Base-by-base conservation (phyloP, 495 filamentous ascomycete species). In the Articulospora tetracladia region DNA sequence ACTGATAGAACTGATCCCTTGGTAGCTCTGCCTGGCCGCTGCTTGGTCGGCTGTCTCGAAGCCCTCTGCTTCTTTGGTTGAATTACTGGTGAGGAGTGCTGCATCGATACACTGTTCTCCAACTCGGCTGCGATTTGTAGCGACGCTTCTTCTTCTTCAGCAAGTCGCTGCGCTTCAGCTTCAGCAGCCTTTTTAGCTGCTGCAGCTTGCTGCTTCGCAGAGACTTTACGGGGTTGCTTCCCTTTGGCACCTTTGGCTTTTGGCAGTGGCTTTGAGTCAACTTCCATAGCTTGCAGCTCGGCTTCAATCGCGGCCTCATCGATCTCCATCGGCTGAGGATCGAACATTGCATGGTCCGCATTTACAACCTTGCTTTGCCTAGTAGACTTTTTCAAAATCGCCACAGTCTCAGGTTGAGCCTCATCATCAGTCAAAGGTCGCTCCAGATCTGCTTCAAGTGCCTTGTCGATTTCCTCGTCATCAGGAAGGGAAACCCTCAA, bases 391-490 rank as follows among this genome's bases (percentile, higher is more conserved):
- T 63, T 54, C 22, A 44, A 17, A 1, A 27, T 26, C 1, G 19
- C 19, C n/a, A 50, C 22, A 12, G 27, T 53, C 39, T 44, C 39
- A 24, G 23, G 64, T 25, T 53, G 56, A 7, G 57, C 71, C 47
- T 86, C 83, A 24, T 83, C 83, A 54, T 86, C 81, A 11, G 76
- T 81, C 12, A 85, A 61, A 6, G 75, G 83, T 34, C 79, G 72
- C 17, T 86, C 86, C 19, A 90, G 78, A 46, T 89, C 88, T 20
- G 84, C 83, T 62, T 86, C 81, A 1, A 92, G 74, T 28, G 80
- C 84, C 24, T 81, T 79, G n/a, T 92, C 85, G 30, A 91, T 77
- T 54, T 89, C 88, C 2, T 85, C 83, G 54, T 92, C 85, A 50
- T 79, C 76, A 3, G 78, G 78, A 1, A 76, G 82, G 82, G n/a